Evolutionary conservation across 2,329 filamentous ascomycete genomes (phyloP).

Genomic region (Pseudogymnoascus verrucosus): DNA sequence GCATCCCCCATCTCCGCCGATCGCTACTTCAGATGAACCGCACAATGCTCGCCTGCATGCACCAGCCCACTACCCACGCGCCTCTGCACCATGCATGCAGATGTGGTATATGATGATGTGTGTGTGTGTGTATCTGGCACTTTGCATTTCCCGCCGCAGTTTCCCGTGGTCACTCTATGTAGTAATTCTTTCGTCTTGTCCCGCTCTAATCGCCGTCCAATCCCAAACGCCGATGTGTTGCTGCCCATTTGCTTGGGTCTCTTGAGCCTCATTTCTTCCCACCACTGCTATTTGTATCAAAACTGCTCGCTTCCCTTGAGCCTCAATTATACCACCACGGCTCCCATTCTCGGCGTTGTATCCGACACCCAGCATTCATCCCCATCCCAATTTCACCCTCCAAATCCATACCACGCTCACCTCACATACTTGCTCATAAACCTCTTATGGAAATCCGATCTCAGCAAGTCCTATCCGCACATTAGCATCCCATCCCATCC

Average conservation of each 20-base stretch:
- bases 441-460: conserved; percentile 94
- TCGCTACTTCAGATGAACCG: background rate
- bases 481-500: conserved; percentile 12
- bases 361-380: background rate
- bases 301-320: background rate
- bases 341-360: background rate
- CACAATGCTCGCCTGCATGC: background rate
- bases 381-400: background rate
- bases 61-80: too few species aligned
- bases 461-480: conserved; percentile 60
- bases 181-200: background rate
- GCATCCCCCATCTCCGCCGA: background rate
- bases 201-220: background rate
- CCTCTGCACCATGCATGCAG: background rate
- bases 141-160: background rate
- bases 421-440: conserved; percentile 62
- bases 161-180: background rate
- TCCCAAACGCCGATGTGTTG: background rate
- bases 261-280: background rate
- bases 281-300: background rate
- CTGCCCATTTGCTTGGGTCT: background rate
- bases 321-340: background rate
- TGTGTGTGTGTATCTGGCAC: background rate
- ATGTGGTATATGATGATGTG: background rate
- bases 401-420: conserved; percentile 12